phyloP scores from a whole-genome alignment of 2,329 filamentous ascomycete species.

The Karstenula rhodostoma region DNA sequence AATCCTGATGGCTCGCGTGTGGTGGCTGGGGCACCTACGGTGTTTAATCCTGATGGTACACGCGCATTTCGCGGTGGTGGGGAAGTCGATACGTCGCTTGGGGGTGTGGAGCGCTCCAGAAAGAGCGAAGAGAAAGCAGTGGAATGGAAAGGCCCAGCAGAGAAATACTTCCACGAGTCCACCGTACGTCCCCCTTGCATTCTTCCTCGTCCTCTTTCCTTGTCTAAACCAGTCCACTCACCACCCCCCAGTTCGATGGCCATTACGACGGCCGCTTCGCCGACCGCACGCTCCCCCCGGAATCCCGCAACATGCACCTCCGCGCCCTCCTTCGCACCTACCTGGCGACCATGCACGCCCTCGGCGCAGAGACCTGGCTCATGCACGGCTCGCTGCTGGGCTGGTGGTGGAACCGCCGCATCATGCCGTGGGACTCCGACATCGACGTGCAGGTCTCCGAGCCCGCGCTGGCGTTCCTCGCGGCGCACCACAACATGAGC shows the following conservation, averaged over 20 bases:
- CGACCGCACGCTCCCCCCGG: conserved; percentile 52
- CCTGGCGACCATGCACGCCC: conserved; percentile 63
- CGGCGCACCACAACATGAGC: conserved; percentile 69
- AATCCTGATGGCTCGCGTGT: not conserved
- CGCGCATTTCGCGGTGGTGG: not conserved
- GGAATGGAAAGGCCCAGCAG: conserved; percentile 21
- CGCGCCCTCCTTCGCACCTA: conserved; percentile 64
- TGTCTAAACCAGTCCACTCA: not conserved
- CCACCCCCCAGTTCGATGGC: conserved; percentile 55
- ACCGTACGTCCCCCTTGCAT: conserved; percentile 25
- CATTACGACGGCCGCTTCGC: conserved; percentile 68
- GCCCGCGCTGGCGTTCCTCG: conserved; percentile 63
- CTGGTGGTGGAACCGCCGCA: conserved; percentile 70
- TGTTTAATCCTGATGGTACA: conserved; percentile 1
- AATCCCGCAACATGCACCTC: conserved; percentile 59
- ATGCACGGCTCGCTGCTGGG: conserved; percentile 69
- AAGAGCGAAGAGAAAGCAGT: conserved; percentile 20
- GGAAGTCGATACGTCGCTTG: not conserved
- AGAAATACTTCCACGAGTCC: conserved; percentile 49
- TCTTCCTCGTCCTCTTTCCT: not conserved
- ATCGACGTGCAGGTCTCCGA: conserved; percentile 67
- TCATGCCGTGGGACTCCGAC: conserved; percentile 70
- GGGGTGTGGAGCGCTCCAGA: conserved; percentile 18
- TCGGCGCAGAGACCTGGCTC: conserved; percentile 68
- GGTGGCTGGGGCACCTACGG: not conserved